Base-by-base conservation (phyloP, 2,329 filamentous ascomycete species). In the Nemania bipapillata region DNA sequence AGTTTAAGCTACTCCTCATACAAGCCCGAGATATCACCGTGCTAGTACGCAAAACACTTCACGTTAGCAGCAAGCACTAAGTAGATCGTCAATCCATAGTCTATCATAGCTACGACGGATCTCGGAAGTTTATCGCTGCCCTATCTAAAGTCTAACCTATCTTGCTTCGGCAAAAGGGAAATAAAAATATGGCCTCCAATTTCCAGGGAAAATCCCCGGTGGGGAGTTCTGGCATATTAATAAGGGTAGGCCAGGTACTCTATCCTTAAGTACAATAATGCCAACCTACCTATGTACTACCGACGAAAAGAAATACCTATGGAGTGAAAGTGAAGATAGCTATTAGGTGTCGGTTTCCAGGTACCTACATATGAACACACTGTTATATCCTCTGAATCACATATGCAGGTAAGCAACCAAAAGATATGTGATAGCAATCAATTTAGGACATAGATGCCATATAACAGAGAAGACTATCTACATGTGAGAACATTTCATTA, bases 51-150 rank as follows among this genome's bases (percentile, higher is more conserved):
- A 45, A 26, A 3, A 47, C 22, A 52, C 42, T 30, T 24, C 40
- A 20, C 30, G 20, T 66, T 61, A 53, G 57, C 32, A 17, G 50
- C 49, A 42, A 49, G n/a, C n/a, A 8, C 54, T 53, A 59, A n/a
- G n/a, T 58, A 6, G 26, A 32, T 59, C 24, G 24, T 50, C 47
- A 50, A 50, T 15, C 9, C 24, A 37, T 50, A 20, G 17, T 42
- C 35, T 58, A 52, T 63, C 12, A 20, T 7, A 4, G 54, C 54
- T 42, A n/a, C n/a, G 40, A 24, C 47, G 28, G n/a, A 24, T 57
- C 37, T 45, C 11, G 54, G 40, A 45, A 17, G n/a, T 20, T 28
- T 22, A 5, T 11, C 22, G 22, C 17, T n/a, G 35, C 7, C 40
- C 28, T n/a, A n/a, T n/a, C n/a, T 56, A 17, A 37, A 40, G 35